Base-by-base conservation (phyloP, 2,329 filamentous ascomycete species). In the Neonectria hederae region DNA sequence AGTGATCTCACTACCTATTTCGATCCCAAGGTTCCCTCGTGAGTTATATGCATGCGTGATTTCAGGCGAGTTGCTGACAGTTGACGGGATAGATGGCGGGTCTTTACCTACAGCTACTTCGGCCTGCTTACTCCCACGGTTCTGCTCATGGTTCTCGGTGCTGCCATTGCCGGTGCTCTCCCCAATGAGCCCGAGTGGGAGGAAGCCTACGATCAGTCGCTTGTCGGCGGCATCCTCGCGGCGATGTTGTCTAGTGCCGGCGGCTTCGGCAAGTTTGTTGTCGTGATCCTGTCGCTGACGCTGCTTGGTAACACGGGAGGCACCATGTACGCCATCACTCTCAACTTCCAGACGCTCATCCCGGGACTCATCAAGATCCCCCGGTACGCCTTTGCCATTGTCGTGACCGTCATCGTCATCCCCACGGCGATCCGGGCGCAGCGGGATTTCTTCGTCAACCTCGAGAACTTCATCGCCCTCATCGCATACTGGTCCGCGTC, bases 1-100 rank as follows among this genome's bases (percentile, higher is more conserved):
- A 87, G 85, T 21, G 88, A 90, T 72, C 84, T 90, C 60, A 86
- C 86, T 0, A 87, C 87, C 0, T 90, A 90, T 70, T 82, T 89
- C 59, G 81, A 85, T 55, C 87, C 87, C 22, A 83, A 82, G 57
- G 84, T 84, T 2, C 82, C 86, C 2, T 82, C 81, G 75, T 86
- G 74, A 71, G 82, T 54, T 8, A 35, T 28, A 14, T 8, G 21
- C 5, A 13, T 5, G 13, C 17, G 42, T 26, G 24, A 46, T 51
- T 53, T 21, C 19, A 40, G 10, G 32, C 14, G 2, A 14, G 14
- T 43, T 45, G 26, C 62, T 69, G 54, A 69, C 65, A 32, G 24
- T 52, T 21, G 30, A 32, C 14, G 17, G 7, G 28, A 21, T n/a
- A 79, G 77, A 6, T 76, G 76, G 76, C 76, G 77, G 5, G 76